Evolutionary conservation across 768 basidiomycete species (phyloP).

Genomic region (Mycena indigotica): DNA sequence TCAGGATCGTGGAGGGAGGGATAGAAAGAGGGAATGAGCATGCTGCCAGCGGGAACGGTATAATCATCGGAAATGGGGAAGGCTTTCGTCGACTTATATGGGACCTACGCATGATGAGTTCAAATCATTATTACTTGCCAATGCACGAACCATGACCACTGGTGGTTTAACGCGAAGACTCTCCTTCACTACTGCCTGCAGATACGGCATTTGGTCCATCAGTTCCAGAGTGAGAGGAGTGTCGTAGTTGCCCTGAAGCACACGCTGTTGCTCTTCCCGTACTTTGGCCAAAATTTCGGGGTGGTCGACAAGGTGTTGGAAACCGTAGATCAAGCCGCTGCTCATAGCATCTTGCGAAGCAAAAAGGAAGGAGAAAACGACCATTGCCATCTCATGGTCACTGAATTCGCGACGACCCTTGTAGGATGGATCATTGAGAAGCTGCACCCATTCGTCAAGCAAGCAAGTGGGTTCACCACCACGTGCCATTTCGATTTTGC

Average conservation of each 20-base stretch:
- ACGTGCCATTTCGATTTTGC: slow-evolving; percentile 80
- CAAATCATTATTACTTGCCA: too few relatives aligned
- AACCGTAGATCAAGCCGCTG: slow-evolving; percentile 91
- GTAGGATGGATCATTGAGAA: slow-evolving; percentile 62
- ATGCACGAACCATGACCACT: slow-evolving; percentile 81
- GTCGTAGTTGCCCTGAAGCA: slow-evolving; percentile 77
- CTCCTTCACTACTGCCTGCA: slow-evolving; percentile 92
- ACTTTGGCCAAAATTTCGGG: slow-evolving; percentile 88
- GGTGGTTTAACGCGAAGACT: slow-evolving; percentile 90
- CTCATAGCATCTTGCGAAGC: slow-evolving; percentile 99
- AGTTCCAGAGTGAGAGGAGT: slow-evolving; percentile 82
- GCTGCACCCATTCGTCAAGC: slow-evolving; percentile 88
- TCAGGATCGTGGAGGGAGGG: slow-evolving; percentile 89
- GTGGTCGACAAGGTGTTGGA: slow-evolving; percentile 94
- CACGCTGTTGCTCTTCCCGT: slow-evolving; percentile 83
- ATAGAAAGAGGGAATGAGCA: slow-evolving; percentile 95
- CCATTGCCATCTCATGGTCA: slow-evolving; percentile 95
- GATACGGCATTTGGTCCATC: slow-evolving; percentile 91
- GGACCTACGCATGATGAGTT: slow-evolving; percentile 62
- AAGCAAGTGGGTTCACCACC: slow-evolving; percentile 85
- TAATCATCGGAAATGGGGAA: slow-evolving; percentile 94
- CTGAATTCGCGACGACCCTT: slow-evolving; percentile 88
- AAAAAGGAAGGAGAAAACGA: slow-evolving; percentile 94
- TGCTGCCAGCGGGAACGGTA: slow-evolving; percentile 86
- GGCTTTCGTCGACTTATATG: slow-evolving; percentile 85